Conservation (phyloP, 176 grass and related monocot genomes). For the Zoysia pacifica region DNA sequence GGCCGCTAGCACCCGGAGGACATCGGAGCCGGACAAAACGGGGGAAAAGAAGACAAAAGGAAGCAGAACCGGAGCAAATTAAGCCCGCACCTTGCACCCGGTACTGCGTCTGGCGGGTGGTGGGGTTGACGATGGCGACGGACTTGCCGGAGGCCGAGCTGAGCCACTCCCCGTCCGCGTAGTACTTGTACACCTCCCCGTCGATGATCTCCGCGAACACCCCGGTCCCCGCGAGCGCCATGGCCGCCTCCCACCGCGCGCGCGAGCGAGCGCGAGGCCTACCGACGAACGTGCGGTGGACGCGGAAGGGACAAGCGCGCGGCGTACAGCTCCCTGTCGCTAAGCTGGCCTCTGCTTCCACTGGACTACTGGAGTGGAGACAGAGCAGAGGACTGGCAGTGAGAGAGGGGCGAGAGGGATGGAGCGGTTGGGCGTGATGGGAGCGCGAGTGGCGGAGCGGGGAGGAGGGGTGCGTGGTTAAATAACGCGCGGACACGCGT, state of each 20-base stretch:
- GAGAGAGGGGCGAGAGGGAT: neutral
- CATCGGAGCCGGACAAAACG: neutral
- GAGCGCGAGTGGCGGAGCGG: slow-evolving; percentile 46
- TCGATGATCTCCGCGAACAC: slow-evolving; percentile 76
- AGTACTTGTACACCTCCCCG: slow-evolving; percentile 85
- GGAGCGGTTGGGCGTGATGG: slow-evolving; percentile 33
- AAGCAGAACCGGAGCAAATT: neutral
- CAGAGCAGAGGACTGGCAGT: too few relatives aligned
- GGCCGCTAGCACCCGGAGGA: neutral
- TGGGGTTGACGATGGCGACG: slow-evolving; percentile 94
- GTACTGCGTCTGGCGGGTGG: slow-evolving; percentile 79
- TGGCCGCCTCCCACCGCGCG: neutral
- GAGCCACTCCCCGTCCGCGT: slow-evolving; percentile 87
- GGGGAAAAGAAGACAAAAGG: neutral
- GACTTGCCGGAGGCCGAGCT: slow-evolving; percentile 78
- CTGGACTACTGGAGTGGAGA: neutral
- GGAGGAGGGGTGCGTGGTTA: slow-evolving; percentile 17
- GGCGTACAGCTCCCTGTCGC: neutral
- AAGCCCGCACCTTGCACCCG: slow-evolving; percentile 70
- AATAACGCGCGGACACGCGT: slow-evolving; percentile 35
- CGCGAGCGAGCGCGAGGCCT: neutral
- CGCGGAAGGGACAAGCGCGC: neutral
- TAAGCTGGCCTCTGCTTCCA: neutral
- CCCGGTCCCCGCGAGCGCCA: slow-evolving; percentile 60
- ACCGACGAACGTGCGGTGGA: neutral